Conservation (phyloP, 768 basidiomycete genomes). For the Mrakia gelida region DNA sequence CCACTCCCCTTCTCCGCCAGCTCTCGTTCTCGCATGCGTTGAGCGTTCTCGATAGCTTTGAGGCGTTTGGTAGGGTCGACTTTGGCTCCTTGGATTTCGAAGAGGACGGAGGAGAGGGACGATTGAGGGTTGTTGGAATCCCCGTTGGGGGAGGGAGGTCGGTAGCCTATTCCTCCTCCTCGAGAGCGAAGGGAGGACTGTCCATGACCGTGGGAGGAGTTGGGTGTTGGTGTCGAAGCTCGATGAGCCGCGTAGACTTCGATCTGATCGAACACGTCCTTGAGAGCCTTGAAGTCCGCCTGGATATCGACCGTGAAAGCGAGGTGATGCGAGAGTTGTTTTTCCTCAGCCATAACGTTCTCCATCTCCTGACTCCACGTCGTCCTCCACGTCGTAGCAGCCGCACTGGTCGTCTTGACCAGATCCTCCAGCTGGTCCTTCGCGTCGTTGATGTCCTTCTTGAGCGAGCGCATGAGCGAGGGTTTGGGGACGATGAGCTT, state of each 20-base stretch:
- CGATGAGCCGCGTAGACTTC: conserved; percentile 69
- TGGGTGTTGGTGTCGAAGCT: conserved; percentile 43
- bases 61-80: conserved; percentile 77
- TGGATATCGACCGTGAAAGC: conserved; percentile 81
- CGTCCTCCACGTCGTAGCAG: conserved; percentile 97
- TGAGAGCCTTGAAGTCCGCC: conserved; percentile 87
- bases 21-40: conserved; percentile 73
- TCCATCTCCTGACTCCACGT: conserved; percentile 96
- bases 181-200: neutral
- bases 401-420: conserved; percentile 75
- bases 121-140: conserved; percentile 65
- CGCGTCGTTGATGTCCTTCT: conserved; percentile 64
- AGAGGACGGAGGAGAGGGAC: conserved; percentile 61
- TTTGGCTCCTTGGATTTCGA: conserved; percentile 78
- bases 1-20: conserved; percentile 53
- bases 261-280: conserved; percentile 82
- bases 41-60: conserved; percentile 87
- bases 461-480: conserved; percentile 62
- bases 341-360: conserved; percentile 95
- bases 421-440: conserved; percentile 68
- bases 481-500: conserved; percentile 79
- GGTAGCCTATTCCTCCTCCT: conserved; percentile 47
- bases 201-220: neutral
- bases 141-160: conserved; percentile 60
- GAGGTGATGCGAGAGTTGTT: conserved; percentile 86